phyloP scores from a whole-genome alignment of 306 rosid genomes.

The Albizia julibrissin region DNA sequence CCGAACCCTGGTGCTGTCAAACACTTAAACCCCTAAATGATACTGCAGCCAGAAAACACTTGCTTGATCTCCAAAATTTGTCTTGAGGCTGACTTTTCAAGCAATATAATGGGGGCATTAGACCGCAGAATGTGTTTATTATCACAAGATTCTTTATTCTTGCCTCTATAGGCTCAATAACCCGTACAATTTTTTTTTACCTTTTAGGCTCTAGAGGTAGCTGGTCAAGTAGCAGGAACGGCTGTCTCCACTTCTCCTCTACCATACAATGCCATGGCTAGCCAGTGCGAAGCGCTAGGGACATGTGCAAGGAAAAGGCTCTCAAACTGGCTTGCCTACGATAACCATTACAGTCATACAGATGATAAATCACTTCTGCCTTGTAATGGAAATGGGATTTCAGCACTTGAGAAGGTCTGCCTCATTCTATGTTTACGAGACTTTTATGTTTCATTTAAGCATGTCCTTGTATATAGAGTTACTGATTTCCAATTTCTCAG shows the following conservation, averaged over 20 bases:
- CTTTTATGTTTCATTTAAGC: not conserved
- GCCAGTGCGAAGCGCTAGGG: conserved; percentile 94
- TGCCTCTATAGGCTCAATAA: conserved; percentile 7
- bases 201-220: conserved; percentile 90
- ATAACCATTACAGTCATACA: conserved; percentile 51
- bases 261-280: conserved; percentile 91
- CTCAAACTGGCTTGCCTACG: conserved; percentile 85
- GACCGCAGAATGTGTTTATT: not conserved
- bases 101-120: not conserved
- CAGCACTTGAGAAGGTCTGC: conserved; percentile 58
- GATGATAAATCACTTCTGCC: conserved; percentile 43
- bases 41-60: not conserved
- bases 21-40: not conserved
- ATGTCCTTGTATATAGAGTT: not conserved
- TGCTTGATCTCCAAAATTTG: not conserved
- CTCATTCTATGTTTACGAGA: not conserved
- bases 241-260: conserved; percentile 79
- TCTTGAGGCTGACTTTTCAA: not conserved
- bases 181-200: conserved; percentile 28
- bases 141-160: not conserved
- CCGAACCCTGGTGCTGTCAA: not conserved
- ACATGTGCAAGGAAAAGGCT: conserved; percentile 86
- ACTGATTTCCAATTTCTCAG: not conserved
- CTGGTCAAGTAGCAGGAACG: conserved; percentile 93
- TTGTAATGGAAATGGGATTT: conserved; percentile 37